phyloP scores from a whole-genome alignment of 208 protist species.

The Lotmaria passim region DNA sequence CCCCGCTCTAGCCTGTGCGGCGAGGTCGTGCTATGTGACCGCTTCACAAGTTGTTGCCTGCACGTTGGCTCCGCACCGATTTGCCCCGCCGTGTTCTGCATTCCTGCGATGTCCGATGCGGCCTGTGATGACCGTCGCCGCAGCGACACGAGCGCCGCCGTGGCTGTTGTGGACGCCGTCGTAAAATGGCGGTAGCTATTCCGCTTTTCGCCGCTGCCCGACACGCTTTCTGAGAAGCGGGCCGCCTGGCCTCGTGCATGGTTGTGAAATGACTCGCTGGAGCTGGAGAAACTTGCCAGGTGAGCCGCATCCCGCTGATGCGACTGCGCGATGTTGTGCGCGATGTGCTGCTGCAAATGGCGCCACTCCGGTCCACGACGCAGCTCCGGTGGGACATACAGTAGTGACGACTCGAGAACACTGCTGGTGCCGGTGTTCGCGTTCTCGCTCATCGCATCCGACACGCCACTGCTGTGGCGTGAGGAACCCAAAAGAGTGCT shows the following conservation, averaged over 20 bases:
- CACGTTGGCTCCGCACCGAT: too few relatives aligned
- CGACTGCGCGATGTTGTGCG: not conserved
- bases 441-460: not conserved
- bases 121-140: too few relatives aligned
- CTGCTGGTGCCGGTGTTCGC: not conserved
- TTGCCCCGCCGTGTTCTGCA: too few relatives aligned
- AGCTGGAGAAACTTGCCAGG: not conserved
- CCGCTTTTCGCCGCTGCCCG: not conserved
- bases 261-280: not conserved
- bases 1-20: not conserved
- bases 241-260: not conserved
- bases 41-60: not conserved
- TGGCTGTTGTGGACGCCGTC: too few relatives aligned
- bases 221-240: not conserved
- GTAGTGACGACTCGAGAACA: constrained; percentile 24
- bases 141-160: not conserved
- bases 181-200: not conserved
- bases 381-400: constrained; percentile 36
- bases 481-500: not conserved
- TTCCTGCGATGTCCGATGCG: too few relatives aligned
- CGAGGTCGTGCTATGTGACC: not conserved
- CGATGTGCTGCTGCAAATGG: constrained; percentile 32
- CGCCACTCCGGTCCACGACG: constrained; percentile 36
- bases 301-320: constrained; percentile 4
- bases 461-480: constrained; percentile 6